Base-by-base conservation (phyloP, 768 basidiomycete species). In the Lentinula sp. region DNA sequence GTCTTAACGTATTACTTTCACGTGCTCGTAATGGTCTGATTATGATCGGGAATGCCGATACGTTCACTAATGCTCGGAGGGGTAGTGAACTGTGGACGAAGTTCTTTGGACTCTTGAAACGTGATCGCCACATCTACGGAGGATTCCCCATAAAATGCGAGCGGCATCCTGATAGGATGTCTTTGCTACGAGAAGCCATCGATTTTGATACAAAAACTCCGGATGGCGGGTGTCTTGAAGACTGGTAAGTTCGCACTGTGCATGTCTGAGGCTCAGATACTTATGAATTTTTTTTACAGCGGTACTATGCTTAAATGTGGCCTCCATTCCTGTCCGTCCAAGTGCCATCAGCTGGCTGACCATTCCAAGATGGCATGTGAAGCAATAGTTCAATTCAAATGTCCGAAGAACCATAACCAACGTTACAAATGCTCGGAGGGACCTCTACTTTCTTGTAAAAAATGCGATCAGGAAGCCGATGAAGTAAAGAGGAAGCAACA, bases 1-100 rank as follows among this genome's bases (percentile, higher is more conserved):
- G 88, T 23, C 73, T 90, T 18, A 90, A 88, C 58, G 88, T 90
- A 8, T 74, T 90, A 0, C 74, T 90, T 15, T 90, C 88, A 2
- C 82, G 88, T 10, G 85, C 88, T 16, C 80, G 88, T 0, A 72
- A 88, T 66, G 85, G 79, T 0, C 72, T 88, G 15, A 84, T 90
- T 59, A 77, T 90, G 69, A 77, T 90, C 13, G 88, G 88, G 0
- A 88, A 89, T 61, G 71, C 80, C 0, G 64, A 77, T 3, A 90
- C 88, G 0, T 90, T 88, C 71, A 68, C 69, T 54, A 71, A 74
- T 1, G 74, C 87, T 6, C 77, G 77, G 12, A 79, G 81, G 48
- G 86, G 82, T 1, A 71, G 72, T 10, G 75, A 78, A 0, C 41
- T 87, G 0, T 90, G 87, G 87, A 67, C 49, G 0, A 70, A 70